Percentiles rank a stretch among this genome's conserved stretches.
Conservation (phyloP, 805 yeast genomes). For the Lachancea meyersii region DNA sequence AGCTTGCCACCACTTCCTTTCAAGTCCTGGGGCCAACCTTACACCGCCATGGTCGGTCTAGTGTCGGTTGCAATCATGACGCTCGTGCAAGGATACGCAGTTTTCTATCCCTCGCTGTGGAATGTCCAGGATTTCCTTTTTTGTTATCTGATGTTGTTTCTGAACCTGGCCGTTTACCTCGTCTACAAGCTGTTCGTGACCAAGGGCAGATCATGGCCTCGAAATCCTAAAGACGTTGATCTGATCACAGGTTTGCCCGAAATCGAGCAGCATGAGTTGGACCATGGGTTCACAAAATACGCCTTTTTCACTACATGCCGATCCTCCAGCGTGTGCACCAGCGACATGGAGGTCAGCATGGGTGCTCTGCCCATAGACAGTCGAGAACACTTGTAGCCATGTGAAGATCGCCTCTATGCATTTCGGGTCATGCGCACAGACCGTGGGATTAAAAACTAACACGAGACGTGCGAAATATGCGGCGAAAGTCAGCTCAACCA, state of each 20-base stretch:
- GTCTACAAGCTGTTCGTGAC: conserved; percentile 44
- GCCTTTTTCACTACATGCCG: conserved; percentile 1
- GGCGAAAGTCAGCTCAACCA: too few relatives aligned
- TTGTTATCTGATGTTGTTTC: conserved; percentile 66
- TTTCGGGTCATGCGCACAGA: too few relatives aligned
- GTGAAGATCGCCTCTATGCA: too few relatives aligned
- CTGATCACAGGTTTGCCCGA: conserved; percentile 48
- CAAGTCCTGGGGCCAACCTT: conserved; percentile 56
- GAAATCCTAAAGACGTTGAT: conserved; percentile 45
- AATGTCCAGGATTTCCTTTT: conserved; percentile 54
- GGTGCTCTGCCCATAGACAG: background rate
- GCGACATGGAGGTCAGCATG: background rate
- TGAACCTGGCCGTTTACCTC: conserved; percentile 42
- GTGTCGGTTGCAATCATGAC: conserved; percentile 45
- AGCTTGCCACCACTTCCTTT: conserved; percentile 38
- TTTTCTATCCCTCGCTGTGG: conserved; percentile 66
- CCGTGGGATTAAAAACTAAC: too few relatives aligned
- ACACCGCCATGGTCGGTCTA: conserved; percentile 45
- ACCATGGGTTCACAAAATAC: conserved; percentile 19
- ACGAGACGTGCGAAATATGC: too few relatives aligned
- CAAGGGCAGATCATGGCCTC: conserved; percentile 41
- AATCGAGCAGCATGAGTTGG: conserved; percentile 51
- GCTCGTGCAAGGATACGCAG: conserved; percentile 61
- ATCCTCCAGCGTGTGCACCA: background rate
- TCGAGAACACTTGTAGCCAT: background rate